Evolutionary conservation across 2,329 filamentous ascomycete genomes (phyloP).

Genomic region (Podosphaera leucotricha): DNA sequence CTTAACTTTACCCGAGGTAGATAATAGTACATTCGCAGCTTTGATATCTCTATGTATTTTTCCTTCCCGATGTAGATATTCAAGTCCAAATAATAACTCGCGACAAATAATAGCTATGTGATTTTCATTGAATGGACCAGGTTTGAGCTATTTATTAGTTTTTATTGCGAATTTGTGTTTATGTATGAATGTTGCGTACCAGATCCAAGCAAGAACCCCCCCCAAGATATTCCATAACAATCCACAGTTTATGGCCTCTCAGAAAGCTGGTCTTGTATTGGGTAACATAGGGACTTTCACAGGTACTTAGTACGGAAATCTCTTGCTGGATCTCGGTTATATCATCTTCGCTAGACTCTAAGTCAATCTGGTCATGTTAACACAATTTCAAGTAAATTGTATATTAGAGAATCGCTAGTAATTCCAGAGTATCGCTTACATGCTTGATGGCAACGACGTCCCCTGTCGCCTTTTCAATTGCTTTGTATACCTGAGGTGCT

Average conservation of each 20-base stretch:
- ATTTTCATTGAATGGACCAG: constrained; percentile 72
- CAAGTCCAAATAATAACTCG: constrained; percentile 70
- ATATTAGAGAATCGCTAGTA: too few relatives aligned
- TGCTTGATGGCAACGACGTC: constrained; percentile 96
- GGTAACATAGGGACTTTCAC: constrained; percentile 89
- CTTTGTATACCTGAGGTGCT: neutral
- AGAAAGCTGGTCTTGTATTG: constrained; percentile 96
- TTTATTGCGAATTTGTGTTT: too few relatives aligned
- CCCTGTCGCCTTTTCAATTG: constrained; percentile 73
- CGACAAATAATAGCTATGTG: constrained; percentile 92
- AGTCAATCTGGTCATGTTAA: too few relatives aligned
- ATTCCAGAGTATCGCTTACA: too few relatives aligned
- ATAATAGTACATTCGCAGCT: constrained; percentile 85
- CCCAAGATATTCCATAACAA: constrained; percentile 98
- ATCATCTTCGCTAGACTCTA: constrained; percentile 96
- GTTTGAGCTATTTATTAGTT: too few relatives aligned
- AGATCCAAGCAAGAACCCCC: constrained; percentile 90
- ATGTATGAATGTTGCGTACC: too few relatives aligned
- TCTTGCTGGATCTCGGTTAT: constrained; percentile 99
- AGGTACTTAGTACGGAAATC: constrained; percentile 87
- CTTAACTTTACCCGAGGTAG: constrained; percentile 84
- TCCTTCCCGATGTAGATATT: constrained; percentile 85
- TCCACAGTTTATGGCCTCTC: constrained; percentile 92
- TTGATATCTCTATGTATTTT: constrained; percentile 82
- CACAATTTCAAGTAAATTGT: too few relatives aligned